Evolutionary conservation across 805 yeast species (phyloP), one percentile per base, ranked within the genome.

Genomic region (Cyberlindnera veronae): DNA sequence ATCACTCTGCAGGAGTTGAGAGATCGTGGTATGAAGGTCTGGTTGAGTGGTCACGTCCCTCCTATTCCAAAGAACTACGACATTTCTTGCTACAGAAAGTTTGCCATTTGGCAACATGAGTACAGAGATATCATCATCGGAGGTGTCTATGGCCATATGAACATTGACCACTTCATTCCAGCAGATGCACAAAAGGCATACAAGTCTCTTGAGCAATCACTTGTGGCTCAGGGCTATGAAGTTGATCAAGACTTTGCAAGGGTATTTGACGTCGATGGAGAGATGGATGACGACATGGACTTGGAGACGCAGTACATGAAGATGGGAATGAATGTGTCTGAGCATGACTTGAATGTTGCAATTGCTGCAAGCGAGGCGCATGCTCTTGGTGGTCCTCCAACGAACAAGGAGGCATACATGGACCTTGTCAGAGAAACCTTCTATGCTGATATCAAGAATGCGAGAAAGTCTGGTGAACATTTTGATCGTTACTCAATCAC

Each of bases 11-110:
- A 80, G 55, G 95, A 86, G 58, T 63, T 87, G 63, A 70, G 96
- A 53, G 64, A 68, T 17, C 66, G 95, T 45, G 74, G 76, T 14
- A 81, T 87, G 77, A 87, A 87, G 63, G 95, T 84, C 14, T 88
- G 95, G 95, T 63, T 87, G 17, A 69, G 82, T 31, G 95, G 95
- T 5, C 96, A 87, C 65, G 95, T 88, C 13, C 95, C 95, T 3
- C 95, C 95, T 5, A 76, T 81, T 34, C 79, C 79, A 19, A 86
- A 86, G 59, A 87, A 87, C 58, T 77, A 74, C 45, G 95, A 87
- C 53, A 67, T 72, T 15, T 69, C 81, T 31, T 87, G 96, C 56
- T 79, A 76, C 49, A 68, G 87, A 36, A 86, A 86, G 60, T 82
- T 79, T 61, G 74, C 84, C 18, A 71, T 79, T n/a, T 87, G 95